Base-by-base conservation (phyloP, 1,284 basidiomycete species). In the Puccinia hordei region DNA sequence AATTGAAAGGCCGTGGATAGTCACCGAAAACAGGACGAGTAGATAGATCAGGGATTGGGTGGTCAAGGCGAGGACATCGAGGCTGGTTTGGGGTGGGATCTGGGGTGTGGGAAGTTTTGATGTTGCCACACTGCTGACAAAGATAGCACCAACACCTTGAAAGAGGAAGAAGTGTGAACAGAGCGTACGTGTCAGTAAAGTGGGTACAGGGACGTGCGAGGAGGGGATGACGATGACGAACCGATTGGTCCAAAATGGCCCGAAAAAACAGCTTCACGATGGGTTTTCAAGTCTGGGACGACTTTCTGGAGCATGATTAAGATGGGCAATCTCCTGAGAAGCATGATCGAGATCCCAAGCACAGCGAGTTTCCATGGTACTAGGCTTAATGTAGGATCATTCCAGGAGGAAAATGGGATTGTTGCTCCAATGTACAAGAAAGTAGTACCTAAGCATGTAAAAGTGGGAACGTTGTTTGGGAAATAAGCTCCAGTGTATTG, bases 251-350 rank as follows among this genome's bases (percentile, higher is more conserved):
- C 94, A 85, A 97, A 96, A 59, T 96, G 94, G 0, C 95, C 95
- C 0, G 85, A 85, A 86, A 97, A 97, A 2, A 93, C 83, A 0
- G 94, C 94, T 83, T 89, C 88, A 69, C 92, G 88, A 83, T 94
- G 90, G 0, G 92, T 96, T 87, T 96, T 95, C 84, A 97, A 89
- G 84, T 97, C 94, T 0, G 95, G 95, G 81, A 97, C 95, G 89
- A 91, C 96, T 84, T 84, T 90, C 87, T 95, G 95, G 57, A 94
- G 85, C 0, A 90, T 90, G 30, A 96, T 87, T 85, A 97, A 92
- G 81, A 90, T 85, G 0, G 95, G 95, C n/a, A 98, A 86, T 15
- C 95, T 89, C 46, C 93, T 90, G 35, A 97, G 86, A 0, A 93
- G 83, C 53, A 98, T 87, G 30, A 97, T 89, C 63, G 91, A 88